A percentile compares a stretch with the other conserved stretches of the same genome.
Conservation (phyloP, 371 early-diverging fungal genomes). For the Zychaea mexicana region DNA sequence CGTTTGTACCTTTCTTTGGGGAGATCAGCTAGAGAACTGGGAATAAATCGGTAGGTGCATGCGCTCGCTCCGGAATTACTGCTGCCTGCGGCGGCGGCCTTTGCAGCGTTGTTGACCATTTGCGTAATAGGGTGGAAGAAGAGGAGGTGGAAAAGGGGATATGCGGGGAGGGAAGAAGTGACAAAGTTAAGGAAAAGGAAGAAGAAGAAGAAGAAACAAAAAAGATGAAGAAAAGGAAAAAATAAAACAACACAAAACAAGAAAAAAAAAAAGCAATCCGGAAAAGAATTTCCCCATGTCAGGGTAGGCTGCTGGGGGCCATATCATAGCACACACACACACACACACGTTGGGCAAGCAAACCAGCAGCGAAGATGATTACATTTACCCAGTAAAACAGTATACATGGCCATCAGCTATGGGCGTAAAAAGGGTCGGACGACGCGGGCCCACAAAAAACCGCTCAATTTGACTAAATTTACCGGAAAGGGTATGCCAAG, state of each 20-base stretch:
- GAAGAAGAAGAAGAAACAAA: not conserved
- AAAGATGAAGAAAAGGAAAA: not conserved
- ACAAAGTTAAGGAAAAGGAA: not conserved
- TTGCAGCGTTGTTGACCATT: conserved; percentile 1
- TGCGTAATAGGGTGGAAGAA: not conserved
- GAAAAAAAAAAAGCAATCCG: conserved; percentile 15
- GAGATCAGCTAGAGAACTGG: conserved; percentile 36
- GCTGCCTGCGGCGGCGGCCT: not conserved
- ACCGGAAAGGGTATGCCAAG: conserved; percentile 32
- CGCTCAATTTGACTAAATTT: conserved; percentile 26
- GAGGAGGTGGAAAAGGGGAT: too few species aligned
- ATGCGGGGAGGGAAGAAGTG: not conserved
- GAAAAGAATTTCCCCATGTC: conserved; percentile 21
- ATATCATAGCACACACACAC: too few species aligned
- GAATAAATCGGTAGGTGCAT: conserved; percentile 49
- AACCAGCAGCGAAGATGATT: too few species aligned
- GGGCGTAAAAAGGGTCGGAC: not conserved
- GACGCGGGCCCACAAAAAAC: conserved; percentile 1
- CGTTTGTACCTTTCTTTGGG: conserved; percentile 34
- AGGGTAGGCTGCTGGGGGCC: too few species aligned
- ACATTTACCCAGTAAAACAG: too few species aligned
- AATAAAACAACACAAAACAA: conserved; percentile 4
- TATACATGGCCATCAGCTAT: not conserved
- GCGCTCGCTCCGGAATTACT: conserved; percentile 10
- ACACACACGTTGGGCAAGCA: too few species aligned